phyloP scores from a whole-genome alignment of 495 filamentous ascomycete species.

The Podospora tetraspora region DNA sequence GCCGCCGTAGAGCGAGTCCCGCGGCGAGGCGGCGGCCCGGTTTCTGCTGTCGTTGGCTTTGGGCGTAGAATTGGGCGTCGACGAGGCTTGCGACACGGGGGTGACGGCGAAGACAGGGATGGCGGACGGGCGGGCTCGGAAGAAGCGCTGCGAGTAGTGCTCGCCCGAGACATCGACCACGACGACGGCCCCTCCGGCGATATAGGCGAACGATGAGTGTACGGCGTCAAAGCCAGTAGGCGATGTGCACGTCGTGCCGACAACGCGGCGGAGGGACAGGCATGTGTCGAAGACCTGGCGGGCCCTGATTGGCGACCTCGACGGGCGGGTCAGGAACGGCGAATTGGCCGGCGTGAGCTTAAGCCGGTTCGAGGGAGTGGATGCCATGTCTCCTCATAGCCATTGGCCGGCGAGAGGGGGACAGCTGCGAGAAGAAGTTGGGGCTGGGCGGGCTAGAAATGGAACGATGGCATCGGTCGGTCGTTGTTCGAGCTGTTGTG shows the following conservation, averaged over 20 bases:
- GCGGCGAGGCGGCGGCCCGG: conserved; percentile 47
- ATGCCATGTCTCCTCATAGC: conserved; percentile 48
- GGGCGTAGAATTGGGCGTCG: conserved; percentile 58
- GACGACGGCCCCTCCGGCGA: conserved; percentile 88
- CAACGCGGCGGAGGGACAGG: conserved; percentile 72
- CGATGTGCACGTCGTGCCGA: conserved; percentile 80
- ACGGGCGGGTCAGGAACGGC: conserved; percentile 57
- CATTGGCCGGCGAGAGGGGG: conserved; percentile 38
- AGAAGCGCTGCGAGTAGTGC: conserved; percentile 77
- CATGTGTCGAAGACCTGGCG: conserved; percentile 41
- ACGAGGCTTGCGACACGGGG: conserved; percentile 33
- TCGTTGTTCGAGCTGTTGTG: neutral
- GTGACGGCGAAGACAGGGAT: conserved; percentile 53
- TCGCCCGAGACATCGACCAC: conserved; percentile 75
- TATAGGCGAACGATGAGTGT: conserved; percentile 75
- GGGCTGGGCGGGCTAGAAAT: conserved; percentile 9
- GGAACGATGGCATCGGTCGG: conserved; percentile 16
- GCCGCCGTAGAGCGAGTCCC: conserved; percentile 48
- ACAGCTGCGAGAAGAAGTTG: conserved; percentile 2
- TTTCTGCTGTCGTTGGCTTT: conserved; percentile 59
- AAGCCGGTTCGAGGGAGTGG: conserved; percentile 56
- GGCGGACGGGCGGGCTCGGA: conserved; percentile 76
- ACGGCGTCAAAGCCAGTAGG: conserved; percentile 83
- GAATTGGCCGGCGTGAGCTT: conserved; percentile 80
- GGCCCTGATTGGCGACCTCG: conserved; percentile 53